Percentiles rank a stretch among this genome's conserved stretches.
Conservation (phyloP, 2,329 filamentous ascomycete genomes). For the Pyricularia pennisetigena region DNA sequence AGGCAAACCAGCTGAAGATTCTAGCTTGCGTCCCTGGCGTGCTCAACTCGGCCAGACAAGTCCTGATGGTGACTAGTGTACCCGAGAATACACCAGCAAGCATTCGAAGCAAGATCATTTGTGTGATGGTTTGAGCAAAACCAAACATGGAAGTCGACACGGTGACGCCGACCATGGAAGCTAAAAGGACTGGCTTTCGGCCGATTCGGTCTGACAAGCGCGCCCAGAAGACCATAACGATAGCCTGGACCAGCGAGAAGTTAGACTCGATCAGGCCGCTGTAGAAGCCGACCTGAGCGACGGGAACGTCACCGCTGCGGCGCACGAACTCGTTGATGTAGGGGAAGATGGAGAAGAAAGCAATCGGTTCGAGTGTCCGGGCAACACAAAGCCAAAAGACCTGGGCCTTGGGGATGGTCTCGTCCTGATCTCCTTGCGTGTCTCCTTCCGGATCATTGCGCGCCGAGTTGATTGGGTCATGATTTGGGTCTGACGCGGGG, state of each 20-base stretch:
- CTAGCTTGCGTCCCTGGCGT: constrained; percentile 60
- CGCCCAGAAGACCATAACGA: constrained; percentile 71
- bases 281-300: constrained; percentile 70
- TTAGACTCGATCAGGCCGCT: constrained; percentile 64
- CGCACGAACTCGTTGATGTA: constrained; percentile 72
- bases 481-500: not conserved
- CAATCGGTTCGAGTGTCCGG: constrained; percentile 63
- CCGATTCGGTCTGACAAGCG: constrained; percentile 46
- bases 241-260: constrained; percentile 66
- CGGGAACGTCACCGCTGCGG: constrained; percentile 49
- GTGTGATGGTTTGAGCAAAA: constrained; percentile 53
- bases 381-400: constrained; percentile 65
- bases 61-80: constrained; percentile 62
- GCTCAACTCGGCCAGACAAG: constrained; percentile 68
- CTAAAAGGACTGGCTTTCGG: constrained; percentile 8
- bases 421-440: constrained; percentile 24
- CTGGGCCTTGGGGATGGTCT: constrained; percentile 50
- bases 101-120: constrained; percentile 67
- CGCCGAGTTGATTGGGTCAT: not conserved
- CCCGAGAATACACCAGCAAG: constrained; percentile 65
- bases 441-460: not conserved
- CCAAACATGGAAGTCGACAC: constrained; percentile 1
- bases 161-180: not conserved
- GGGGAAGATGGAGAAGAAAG: constrained; percentile 77
- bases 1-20: constrained; percentile 69